Percentiles rank a stretch among this genome's conserved stretches.
phyloP scores from a whole-genome alignment of 495 filamentous ascomycete species.

The Neurospora pannonica region DNA sequence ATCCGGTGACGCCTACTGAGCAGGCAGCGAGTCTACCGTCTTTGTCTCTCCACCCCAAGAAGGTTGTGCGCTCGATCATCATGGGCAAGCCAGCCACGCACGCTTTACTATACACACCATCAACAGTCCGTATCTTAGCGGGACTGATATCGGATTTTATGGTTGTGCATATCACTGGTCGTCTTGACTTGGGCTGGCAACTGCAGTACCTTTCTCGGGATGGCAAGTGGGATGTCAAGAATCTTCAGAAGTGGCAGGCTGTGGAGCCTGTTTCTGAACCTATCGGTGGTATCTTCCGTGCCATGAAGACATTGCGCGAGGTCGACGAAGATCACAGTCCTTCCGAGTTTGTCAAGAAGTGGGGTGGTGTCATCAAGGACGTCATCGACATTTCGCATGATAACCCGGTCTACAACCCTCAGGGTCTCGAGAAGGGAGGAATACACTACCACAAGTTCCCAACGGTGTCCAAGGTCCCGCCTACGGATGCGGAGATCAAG shows the following conservation, averaged over 20 bases:
- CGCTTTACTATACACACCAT: constrained; percentile 71
- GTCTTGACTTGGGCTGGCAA: constrained; percentile 81
- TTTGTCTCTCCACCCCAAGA: constrained; percentile 30
- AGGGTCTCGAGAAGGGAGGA: constrained; percentile 60
- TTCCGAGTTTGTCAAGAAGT: constrained; percentile 58
- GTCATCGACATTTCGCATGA: constrained; percentile 86
- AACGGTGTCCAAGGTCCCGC: constrained; percentile 86
- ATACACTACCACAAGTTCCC: constrained; percentile 81
- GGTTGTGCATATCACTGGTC: constrained; percentile 59
- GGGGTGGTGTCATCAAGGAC: constrained; percentile 53
- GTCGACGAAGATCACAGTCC: constrained; percentile 79
- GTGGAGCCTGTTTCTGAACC: constrained; percentile 67
- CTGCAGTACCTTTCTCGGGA: constrained; percentile 73
- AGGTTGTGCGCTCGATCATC: constrained; percentile 58
- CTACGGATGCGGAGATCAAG: constrained; percentile 62
- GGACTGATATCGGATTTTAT: constrained; percentile 81
- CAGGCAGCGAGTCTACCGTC: constrained; percentile 28
- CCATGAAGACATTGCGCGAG: constrained; percentile 81
- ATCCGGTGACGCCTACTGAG: constrained; percentile 35
- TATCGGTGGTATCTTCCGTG: constrained; percentile 68
- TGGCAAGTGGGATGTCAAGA: constrained; percentile 98
- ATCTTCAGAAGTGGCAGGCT: constrained; percentile 80
- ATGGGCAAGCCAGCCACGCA: constrained; percentile 75
- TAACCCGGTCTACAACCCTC: constrained; percentile 72
- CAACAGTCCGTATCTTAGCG: constrained; percentile 63